phyloP scores from a whole-genome alignment of 2,329 filamentous ascomycete genomes.

The Talaromyces sp. region DNA sequence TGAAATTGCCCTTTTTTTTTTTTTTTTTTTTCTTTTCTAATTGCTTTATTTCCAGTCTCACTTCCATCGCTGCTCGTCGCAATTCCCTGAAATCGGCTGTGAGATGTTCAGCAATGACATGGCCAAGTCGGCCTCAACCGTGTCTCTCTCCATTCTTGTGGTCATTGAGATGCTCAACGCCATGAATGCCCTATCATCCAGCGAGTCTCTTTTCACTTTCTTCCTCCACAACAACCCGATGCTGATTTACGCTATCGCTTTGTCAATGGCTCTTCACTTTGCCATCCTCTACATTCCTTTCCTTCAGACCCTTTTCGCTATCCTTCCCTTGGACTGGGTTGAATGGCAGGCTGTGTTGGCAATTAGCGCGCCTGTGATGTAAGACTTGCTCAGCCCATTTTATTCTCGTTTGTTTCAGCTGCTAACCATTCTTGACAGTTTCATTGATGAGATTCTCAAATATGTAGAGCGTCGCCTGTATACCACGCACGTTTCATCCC shows the following conservation, averaged over 20 bases:
- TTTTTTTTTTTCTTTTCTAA: slow-evolving; percentile 21
- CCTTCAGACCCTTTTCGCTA: slow-evolving; percentile 85
- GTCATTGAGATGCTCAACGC: slow-evolving; percentile 99
- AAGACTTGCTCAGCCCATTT: slow-evolving; percentile 49
- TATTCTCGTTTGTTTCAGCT: background rate
- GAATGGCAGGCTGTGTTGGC: slow-evolving; percentile 92
- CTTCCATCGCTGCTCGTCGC: slow-evolving; percentile 87
- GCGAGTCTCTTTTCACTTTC: slow-evolving; percentile 88
- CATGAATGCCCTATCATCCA: slow-evolving; percentile 95
- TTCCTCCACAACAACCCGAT: slow-evolving; percentile 99
- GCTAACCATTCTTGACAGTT: slow-evolving; percentile 46
- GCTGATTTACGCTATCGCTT: slow-evolving; percentile 87
- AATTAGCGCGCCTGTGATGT: slow-evolving; percentile 92
- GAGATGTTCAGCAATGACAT: slow-evolving; percentile 85
- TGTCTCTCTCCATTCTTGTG: slow-evolving; percentile 87
- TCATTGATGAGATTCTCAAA: slow-evolving; percentile 86
- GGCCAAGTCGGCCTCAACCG: slow-evolving; percentile 86
- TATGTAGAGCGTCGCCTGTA: slow-evolving; percentile 71
- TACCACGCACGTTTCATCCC: slow-evolving; percentile 27
- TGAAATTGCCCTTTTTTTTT: background rate
- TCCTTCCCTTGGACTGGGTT: slow-evolving; percentile 77
- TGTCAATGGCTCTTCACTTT: slow-evolving; percentile 96
- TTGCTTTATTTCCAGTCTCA: slow-evolving; percentile 56
- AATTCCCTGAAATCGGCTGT: slow-evolving; percentile 89
- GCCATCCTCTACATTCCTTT: slow-evolving; percentile 89